A percentile compares a stretch with the other conserved stretches of the same genome.
Conservation (phyloP, 1,284 basidiomycete species). For the Fistulina hepatica region DNA sequence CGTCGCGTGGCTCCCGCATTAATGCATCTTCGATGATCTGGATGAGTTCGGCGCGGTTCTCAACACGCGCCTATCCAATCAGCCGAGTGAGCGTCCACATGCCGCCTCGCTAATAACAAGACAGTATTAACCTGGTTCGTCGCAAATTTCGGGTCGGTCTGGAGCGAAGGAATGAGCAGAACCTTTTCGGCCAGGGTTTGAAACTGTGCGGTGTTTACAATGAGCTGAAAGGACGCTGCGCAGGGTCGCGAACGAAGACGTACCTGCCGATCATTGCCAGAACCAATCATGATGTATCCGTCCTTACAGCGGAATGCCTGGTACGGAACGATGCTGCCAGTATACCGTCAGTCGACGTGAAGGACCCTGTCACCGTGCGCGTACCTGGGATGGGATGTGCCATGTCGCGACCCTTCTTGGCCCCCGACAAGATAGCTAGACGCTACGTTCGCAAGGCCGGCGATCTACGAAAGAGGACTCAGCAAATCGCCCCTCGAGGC, state of each 20-base stretch:
- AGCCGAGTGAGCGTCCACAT: too few species aligned
- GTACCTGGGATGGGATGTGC: constrained; percentile 88
- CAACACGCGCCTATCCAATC: constrained; percentile 71
- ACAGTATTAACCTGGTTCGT: too few species aligned
- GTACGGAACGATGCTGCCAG: constrained; percentile 87
- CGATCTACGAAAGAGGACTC: constrained; percentile 44
- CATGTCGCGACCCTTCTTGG: constrained; percentile 78
- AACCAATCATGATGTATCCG: constrained; percentile 90
- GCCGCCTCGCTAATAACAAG: too few species aligned
- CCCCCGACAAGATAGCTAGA: constrained; percentile 88
- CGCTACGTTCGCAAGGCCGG: constrained; percentile 87
- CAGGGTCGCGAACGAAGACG: constrained; percentile 10
- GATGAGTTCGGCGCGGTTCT: constrained; percentile 67
- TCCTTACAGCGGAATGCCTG: constrained; percentile 85
- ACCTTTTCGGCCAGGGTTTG: constrained; percentile 49
- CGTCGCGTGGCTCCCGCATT: constrained; percentile 42
- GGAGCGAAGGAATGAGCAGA: constrained; percentile 46
- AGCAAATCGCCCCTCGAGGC: neutral
- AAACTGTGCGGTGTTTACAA: constrained; percentile 41
- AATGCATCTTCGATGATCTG: constrained; percentile 58
- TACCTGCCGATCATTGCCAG: constrained; percentile 85
- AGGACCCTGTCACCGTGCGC: too few species aligned
- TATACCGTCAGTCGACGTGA: too few species aligned
- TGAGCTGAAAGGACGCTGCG: neutral
- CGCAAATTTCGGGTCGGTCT: constrained; percentile 49